Conservation (phyloP, 2,329 filamentous ascomycete species). For the Ilyonectria mors-panacis region DNA sequence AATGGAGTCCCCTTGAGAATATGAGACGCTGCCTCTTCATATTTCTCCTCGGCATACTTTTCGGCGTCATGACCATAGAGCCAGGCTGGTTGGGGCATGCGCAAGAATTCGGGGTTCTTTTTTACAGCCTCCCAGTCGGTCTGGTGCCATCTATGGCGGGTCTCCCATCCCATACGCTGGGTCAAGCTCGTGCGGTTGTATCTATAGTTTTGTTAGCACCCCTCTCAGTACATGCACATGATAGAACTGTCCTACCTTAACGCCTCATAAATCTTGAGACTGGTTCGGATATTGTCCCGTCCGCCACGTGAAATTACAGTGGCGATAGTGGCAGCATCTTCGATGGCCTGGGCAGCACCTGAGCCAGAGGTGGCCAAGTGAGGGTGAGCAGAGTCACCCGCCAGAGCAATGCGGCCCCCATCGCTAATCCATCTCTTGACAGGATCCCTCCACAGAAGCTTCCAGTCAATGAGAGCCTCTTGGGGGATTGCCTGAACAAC, state of each 20-base stretch:
- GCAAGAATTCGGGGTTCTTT: background rate
- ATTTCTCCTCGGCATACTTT: background rate
- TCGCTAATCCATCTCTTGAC: background rate
- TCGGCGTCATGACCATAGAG: background rate
- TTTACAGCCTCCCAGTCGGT: conserved; percentile 7
- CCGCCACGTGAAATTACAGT: background rate
- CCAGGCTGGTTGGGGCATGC: background rate
- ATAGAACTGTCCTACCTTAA: conserved; percentile 20
- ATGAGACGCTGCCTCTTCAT: background rate
- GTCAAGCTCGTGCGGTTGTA: conserved; percentile 1
- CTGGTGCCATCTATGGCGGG: conserved; percentile 3
- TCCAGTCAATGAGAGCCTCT: background rate
- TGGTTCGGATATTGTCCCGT: background rate
- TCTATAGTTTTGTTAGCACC: background rate
- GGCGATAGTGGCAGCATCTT: background rate
- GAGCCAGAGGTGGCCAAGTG: background rate
- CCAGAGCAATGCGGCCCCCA: background rate
- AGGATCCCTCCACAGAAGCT: background rate
- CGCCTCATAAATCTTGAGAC: background rate
- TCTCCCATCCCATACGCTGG: conserved; percentile 7
- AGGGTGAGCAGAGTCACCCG: background rate
- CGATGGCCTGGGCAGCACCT: background rate
- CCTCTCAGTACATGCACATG: too few species aligned
- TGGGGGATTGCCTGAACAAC: background rate
- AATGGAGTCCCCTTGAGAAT: background rate